A percentile compares a stretch with the other conserved stretches of the same genome.
These are phyloP conservation scores for Aspergillus uvarum DNA, from an alignment of 2,329 filamentous ascomycete genomes.

Conservation along the genomic window DNA sequence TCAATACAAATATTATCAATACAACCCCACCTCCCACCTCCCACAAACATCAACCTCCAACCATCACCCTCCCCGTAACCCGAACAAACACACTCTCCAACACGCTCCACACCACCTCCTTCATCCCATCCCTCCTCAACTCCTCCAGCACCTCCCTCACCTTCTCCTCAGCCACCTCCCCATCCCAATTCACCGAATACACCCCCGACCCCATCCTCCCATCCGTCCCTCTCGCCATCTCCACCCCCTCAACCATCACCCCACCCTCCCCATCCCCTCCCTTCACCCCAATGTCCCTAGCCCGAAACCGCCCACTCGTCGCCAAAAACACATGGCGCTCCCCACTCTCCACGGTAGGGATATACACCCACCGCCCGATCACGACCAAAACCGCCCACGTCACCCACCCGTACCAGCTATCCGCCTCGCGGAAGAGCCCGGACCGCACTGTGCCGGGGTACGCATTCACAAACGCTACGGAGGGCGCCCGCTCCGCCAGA, in stretches of 20 bases:
- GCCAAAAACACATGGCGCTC: constrained; percentile 11
- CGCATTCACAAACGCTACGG: constrained; percentile 1
- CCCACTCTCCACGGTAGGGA: neutral
- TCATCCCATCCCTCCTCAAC: neutral
- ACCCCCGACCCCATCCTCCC: constrained; percentile 3
- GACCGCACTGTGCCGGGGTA: constrained; percentile 3
- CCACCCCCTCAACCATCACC: neutral
- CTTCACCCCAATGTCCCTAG: neutral
- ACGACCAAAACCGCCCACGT: neutral
- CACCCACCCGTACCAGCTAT: constrained; percentile 1
- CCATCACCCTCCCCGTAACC: neutral
- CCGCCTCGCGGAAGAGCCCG: neutral
- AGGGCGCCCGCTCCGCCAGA: neutral
- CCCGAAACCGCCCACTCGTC: constrained; percentile 6
- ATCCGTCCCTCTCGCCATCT: neutral
- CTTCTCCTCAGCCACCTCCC: neutral
- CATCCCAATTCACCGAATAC: constrained; percentile 1
- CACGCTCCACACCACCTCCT: constrained; percentile 5
- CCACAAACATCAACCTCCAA: neutral
- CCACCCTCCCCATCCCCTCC: neutral
- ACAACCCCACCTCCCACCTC: too few relatives aligned
- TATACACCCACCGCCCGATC: neutral
- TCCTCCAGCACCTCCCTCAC: neutral
- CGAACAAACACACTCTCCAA: constrained; percentile 4
- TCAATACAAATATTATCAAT: too few relatives aligned